These are phyloP conservation scores for Skeletonema marinoi DNA, from an alignment of 108 stramenopile genomes.

Conservation along the genomic window DNA sequence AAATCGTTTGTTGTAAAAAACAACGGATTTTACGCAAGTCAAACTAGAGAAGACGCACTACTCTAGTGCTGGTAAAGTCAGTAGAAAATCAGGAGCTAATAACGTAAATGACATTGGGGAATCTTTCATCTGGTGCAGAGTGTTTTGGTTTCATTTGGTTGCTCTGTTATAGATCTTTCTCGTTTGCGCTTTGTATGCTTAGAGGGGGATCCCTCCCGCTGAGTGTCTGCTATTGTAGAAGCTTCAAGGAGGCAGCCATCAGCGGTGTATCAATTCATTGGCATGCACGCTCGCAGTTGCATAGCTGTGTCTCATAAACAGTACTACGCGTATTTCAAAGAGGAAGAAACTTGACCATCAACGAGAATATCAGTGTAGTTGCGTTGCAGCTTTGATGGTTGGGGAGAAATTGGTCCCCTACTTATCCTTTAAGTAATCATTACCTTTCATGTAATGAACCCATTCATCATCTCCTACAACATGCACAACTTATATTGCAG, in stretches of 20 bases:
- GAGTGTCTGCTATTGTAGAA: neutral
- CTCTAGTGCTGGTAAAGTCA: neutral
- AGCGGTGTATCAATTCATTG: too few relatives aligned
- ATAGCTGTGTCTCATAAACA: too few relatives aligned
- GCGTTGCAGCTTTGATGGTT: too few relatives aligned
- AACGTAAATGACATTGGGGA: neutral
- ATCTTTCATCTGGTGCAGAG: neutral
- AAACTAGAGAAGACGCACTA: neutral
- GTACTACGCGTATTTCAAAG: too few relatives aligned
- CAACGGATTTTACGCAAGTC: neutral
- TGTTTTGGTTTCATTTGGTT: neutral
- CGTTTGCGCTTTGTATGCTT: neutral
- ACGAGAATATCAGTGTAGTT: too few relatives aligned
- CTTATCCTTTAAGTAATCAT: too few relatives aligned
- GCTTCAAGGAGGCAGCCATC: too few relatives aligned
- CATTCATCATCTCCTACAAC: neutral
- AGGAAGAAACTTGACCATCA: too few relatives aligned
- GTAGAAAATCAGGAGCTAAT: neutral
- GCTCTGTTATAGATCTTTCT: neutral
- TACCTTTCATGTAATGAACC: neutral
- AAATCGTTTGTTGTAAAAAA: neutral
- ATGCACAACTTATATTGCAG: neutral
- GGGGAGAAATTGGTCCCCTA: too few relatives aligned
- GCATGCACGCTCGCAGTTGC: too few relatives aligned
- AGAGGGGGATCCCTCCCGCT: too few relatives aligned